phyloP scores from a whole-genome alignment of 352 stramenopile species.

The Stephanocyclus meneghinianus region DNA sequence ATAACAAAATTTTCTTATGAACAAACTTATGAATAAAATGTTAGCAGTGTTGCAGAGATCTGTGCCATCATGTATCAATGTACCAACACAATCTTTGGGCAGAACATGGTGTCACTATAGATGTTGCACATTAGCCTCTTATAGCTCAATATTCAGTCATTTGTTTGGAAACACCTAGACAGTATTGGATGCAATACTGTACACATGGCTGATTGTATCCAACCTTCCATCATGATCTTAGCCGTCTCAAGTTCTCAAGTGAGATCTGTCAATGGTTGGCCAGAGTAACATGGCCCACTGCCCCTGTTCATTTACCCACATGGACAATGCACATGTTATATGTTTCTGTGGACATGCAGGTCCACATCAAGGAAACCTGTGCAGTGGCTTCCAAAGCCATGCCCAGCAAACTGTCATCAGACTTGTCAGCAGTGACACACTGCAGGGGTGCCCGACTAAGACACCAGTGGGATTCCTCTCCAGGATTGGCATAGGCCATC shows the following conservation, averaged over 20 bases:
- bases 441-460: neutral
- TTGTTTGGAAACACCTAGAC: constrained; percentile 22
- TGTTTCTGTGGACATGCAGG: too few relatives aligned
- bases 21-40: too few relatives aligned
- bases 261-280: constrained; percentile 35
- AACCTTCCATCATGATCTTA: constrained; percentile 32
- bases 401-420: neutral
- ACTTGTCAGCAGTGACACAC: neutral
- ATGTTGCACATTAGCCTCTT: neutral
- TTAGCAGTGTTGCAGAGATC: constrained; percentile 37
- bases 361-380: too few relatives aligned
- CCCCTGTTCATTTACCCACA: too few relatives aligned
- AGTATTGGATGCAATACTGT: constrained; percentile 28
- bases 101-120: constrained; percentile 37
- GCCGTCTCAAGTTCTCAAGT: constrained; percentile 38
- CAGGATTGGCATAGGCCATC: neutral
- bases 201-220: constrained; percentile 27
- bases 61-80: constrained; percentile 26
- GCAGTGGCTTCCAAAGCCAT: neutral
- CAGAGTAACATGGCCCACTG: constrained; percentile 19
- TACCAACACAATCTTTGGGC: too few relatives aligned
- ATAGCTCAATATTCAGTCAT: constrained; percentile 39
- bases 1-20: too few relatives aligned
- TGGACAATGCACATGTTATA: too few relatives aligned
- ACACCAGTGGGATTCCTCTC: neutral